phyloP scores from a whole-genome alignment of 2,329 filamentous ascomycete genomes.

The Mariannaea sp. region DNA sequence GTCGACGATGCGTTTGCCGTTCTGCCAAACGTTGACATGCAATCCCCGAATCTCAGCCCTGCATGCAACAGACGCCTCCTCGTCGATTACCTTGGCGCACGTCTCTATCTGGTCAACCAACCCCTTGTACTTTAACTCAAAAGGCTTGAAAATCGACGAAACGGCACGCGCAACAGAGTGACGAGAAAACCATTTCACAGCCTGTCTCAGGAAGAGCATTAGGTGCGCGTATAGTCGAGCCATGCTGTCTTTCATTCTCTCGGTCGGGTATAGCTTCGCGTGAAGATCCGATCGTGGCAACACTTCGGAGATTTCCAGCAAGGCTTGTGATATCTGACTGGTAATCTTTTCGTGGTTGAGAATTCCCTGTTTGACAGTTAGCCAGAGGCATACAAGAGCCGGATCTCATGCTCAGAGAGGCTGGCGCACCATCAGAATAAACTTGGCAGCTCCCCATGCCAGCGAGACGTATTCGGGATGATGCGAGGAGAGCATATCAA shows the following conservation, averaged over 20 bases:
- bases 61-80: not conserved
- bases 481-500: not conserved
- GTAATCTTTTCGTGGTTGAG: conserved; percentile 11
- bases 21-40: too few relatives aligned
- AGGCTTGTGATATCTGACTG: not conserved
- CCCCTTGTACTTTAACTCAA: conserved; percentile 3
- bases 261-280: conserved; percentile 7
- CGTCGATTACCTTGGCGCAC: conserved; percentile 2
- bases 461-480: conserved; percentile 6
- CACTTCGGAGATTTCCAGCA: not conserved
- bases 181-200: conserved; percentile 3
- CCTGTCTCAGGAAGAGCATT: conserved; percentile 5
- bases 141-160: conserved; percentile 5
- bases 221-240: conserved; percentile 8
- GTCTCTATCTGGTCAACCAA: not conserved
- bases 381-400: not conserved
- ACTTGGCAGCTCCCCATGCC: conserved; percentile 2
- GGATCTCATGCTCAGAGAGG: too few relatives aligned
- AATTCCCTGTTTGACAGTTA: not conserved
- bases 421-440: not conserved
- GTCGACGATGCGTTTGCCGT: too few relatives aligned
- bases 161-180: not conserved
- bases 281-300: conserved; percentile 1
- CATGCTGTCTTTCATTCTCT: conserved; percentile 1
- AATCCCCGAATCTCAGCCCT: not conserved